These are phyloP conservation scores for Amorphotheca resinae DNA, from an alignment of 495 filamentous ascomycete genomes.

Conservation along the genomic window DNA sequence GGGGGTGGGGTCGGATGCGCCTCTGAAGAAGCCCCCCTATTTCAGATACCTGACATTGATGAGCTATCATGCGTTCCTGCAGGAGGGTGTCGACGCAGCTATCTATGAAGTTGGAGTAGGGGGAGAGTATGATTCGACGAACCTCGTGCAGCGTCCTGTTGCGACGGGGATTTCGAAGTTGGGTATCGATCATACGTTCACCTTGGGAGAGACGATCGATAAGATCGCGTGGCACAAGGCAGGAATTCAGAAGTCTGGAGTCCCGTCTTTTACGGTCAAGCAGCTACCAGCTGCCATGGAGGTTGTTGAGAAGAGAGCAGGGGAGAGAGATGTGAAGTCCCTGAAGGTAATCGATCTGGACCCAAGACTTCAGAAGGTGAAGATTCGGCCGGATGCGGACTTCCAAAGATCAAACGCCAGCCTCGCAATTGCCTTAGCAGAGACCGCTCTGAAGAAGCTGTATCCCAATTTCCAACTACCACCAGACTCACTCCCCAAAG, in stretches of 20 bases:
- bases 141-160: constrained; percentile 65
- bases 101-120: constrained; percentile 91
- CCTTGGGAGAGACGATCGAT: constrained; percentile 74
- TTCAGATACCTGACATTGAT: constrained; percentile 84
- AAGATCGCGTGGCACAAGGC: constrained; percentile 97
- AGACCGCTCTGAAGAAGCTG: constrained; percentile 40
- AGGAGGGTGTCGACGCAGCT: constrained; percentile 67
- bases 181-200: constrained; percentile 76
- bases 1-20: constrained; percentile 31
- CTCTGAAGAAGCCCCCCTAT: constrained; percentile 63
- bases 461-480: constrained; percentile 23
- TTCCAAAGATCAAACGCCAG: constrained; percentile 85
- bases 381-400: constrained; percentile 60
- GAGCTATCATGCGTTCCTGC: constrained; percentile 76
- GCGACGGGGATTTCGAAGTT: constrained; percentile 70
- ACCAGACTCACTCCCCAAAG: constrained; percentile 37
- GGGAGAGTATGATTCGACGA: constrained; percentile 88
- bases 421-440: constrained; percentile 64
- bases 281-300: constrained; percentile 53
- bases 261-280: constrained; percentile 59
- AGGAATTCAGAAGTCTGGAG: constrained; percentile 71
- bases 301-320: constrained; percentile 60
- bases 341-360: constrained; percentile 52
- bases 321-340: constrained; percentile 42
- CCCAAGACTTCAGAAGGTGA: constrained; percentile 37